Conservation (phyloP, 768 basidiomycete genomes). For the Naganishia vaughanmartiniae region DNA sequence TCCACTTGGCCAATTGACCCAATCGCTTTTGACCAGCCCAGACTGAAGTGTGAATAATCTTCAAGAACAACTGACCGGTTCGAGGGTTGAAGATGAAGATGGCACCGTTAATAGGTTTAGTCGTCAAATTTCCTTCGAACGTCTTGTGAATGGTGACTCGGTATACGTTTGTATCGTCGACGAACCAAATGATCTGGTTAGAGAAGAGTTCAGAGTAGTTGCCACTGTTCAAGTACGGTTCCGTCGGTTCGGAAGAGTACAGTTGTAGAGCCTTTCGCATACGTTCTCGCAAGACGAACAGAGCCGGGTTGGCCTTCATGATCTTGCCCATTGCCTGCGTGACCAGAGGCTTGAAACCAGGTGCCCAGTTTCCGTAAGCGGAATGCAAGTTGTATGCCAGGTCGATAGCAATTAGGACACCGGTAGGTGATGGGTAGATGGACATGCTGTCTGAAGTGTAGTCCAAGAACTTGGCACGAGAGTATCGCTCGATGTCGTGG, state of each 20-base stretch:
- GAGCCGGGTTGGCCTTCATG: conserved; percentile 99
- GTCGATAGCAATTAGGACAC: conserved; percentile 98
- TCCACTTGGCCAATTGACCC: conserved; percentile 98
- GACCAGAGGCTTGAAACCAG: conserved; percentile 93
- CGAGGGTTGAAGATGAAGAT: conserved; percentile 88
- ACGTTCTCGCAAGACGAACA: conserved; percentile 95
- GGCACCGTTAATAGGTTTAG: conserved; percentile 79
- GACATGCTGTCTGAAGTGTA: conserved; percentile 89
- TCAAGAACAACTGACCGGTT: conserved; percentile 95
- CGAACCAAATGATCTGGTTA: conserved; percentile 99
- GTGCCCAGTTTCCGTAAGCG: conserved; percentile 99
- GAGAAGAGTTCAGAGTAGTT: conserved; percentile 95
- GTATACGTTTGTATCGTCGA: conserved; percentile 99
- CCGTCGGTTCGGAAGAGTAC: conserved; percentile 98
- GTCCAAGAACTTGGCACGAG: conserved; percentile 97
- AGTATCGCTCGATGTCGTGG: conserved; percentile 98
- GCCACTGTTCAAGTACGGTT: conserved; percentile 94
- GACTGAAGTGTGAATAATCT: conserved; percentile 99
- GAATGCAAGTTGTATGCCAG: conserved; percentile 98
- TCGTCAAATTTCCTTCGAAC: conserved; percentile 99
- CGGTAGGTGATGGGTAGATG: conserved; percentile 97
- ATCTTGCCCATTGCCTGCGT: conserved; percentile 99
- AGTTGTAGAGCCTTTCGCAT: conserved; percentile 97
- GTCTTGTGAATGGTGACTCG: conserved; percentile 85
- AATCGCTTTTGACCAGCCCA: conserved; percentile 99